These are phyloP conservation scores for Colletotrichum spaethianum DNA, from an alignment of 2,329 filamentous ascomycete genomes.

Conservation along the genomic window DNA sequence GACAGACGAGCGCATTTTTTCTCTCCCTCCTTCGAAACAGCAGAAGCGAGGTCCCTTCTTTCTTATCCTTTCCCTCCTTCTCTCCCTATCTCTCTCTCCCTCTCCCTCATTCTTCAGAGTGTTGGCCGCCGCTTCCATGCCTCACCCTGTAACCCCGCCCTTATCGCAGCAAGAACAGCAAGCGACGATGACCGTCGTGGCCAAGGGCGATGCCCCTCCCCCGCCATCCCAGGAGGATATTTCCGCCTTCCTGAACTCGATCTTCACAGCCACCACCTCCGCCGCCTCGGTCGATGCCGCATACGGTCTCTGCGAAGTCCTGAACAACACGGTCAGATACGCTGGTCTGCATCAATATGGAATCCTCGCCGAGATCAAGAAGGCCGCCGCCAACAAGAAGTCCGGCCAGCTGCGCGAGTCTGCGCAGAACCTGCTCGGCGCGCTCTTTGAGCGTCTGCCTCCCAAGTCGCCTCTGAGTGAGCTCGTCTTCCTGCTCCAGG, in stretches of 20 bases:
- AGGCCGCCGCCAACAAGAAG: slow-evolving; percentile 95
- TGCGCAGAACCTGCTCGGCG: slow-evolving; percentile 94
- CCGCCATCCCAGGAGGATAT: slow-evolving; percentile 78
- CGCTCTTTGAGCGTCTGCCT: slow-evolving; percentile 92
- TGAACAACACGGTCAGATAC: slow-evolving; percentile 69
- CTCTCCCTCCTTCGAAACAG: slow-evolving; percentile 33
- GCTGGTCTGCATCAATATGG: slow-evolving; percentile 68
- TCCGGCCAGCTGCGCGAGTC: slow-evolving; percentile 87
- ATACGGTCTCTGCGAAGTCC: slow-evolving; percentile 72
- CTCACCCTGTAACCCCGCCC: slow-evolving; percentile 65
- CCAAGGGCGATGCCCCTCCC: slow-evolving; percentile 63
- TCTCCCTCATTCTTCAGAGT: slow-evolving; percentile 11
- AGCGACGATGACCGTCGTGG: slow-evolving; percentile 53
- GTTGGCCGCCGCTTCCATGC: slow-evolving; percentile 51
- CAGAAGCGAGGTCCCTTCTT: slow-evolving; percentile 30
- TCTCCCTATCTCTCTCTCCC: not conserved
- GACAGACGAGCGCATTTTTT: slow-evolving; percentile 38
- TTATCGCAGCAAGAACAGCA: slow-evolving; percentile 44
- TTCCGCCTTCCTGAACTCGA: slow-evolving; percentile 72
- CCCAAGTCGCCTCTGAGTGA: slow-evolving; percentile 83
- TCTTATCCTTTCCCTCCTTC: slow-evolving; percentile 6
- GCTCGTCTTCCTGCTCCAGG: slow-evolving; percentile 84
- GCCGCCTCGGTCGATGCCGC: slow-evolving; percentile 76
- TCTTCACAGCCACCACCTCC: slow-evolving; percentile 79
- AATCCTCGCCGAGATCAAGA: slow-evolving; percentile 69